Percentiles rank a stretch among this genome's conserved stretches.
Conservation (phyloP, 768 basidiomycete genomes). For the Pulveroboletus sp. region DNA sequence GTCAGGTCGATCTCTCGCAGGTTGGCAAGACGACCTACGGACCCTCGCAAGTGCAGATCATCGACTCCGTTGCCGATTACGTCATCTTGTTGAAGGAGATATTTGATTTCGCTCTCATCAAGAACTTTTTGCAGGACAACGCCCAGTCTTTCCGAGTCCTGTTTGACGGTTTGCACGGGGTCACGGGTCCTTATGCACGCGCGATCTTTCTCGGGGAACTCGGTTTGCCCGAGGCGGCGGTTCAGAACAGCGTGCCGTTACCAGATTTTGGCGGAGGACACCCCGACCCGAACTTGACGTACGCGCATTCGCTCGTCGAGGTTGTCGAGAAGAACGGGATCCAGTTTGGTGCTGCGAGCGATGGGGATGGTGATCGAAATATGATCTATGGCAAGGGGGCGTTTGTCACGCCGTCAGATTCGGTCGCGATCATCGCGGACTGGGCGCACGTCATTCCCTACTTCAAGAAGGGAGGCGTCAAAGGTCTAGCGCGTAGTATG, state of each 20-base stretch:
- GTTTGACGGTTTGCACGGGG: constrained; percentile 95
- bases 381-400: constrained; percentile 99
- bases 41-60: constrained; percentile 80
- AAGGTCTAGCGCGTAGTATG: constrained; percentile 96
- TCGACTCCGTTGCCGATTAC: constrained; percentile 93
- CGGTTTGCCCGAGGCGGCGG: constrained; percentile 70
- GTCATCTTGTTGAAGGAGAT: constrained; percentile 76
- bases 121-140: constrained; percentile 75
- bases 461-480: constrained; percentile 84
- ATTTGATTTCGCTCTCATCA: constrained; percentile 94
- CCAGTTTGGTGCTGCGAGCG: constrained; percentile 91
- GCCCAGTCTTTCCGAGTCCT: constrained; percentile 72
- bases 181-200: constrained; percentile 93
- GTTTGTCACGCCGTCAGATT: constrained; percentile 97
- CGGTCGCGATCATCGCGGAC: constrained; percentile 97
- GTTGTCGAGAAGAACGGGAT: constrained; percentile 84
- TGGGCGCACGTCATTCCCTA: constrained; percentile 92
- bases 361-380: constrained; percentile 97
- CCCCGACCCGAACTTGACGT: constrained; percentile 97
- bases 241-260: constrained; percentile 88
- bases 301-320: constrained; percentile 91
- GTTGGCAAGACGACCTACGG: constrained; percentile 78
- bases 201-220: constrained; percentile 84
- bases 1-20: constrained; percentile 78
- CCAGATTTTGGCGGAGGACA: constrained; percentile 98